Conservation (phyloP, 2,329 filamentous ascomycete genomes). For the Thermoascus crustaceus region DNA sequence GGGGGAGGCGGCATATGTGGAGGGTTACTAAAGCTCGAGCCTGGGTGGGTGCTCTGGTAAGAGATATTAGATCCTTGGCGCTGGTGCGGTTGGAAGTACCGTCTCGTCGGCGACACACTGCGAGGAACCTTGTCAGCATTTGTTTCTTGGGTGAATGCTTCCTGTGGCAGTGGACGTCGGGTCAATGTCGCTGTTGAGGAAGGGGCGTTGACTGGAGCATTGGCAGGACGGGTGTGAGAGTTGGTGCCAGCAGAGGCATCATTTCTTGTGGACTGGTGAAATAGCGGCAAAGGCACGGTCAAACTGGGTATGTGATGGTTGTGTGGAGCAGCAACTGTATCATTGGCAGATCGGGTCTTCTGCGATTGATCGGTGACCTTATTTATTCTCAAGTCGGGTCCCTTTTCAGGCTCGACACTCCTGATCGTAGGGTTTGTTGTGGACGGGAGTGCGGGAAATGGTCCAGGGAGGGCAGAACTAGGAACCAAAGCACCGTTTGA, state of each 20-base stretch:
- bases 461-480: not conserved
- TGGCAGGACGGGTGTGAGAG: too few species aligned
- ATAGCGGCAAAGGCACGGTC: not conserved
- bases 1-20: slow-evolving; percentile 36
- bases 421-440: too few species aligned
- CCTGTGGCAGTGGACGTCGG: not conserved
- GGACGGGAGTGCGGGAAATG: not conserved
- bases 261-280: too few species aligned
- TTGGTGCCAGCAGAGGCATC: too few species aligned
- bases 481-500: not conserved
- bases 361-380: too few species aligned
- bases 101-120: slow-evolving; percentile 12
- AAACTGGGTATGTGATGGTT: not conserved
- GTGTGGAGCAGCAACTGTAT: too few species aligned
- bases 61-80: slow-evolving; percentile 23
- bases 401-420: too few species aligned
- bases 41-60: slow-evolving; percentile 28
- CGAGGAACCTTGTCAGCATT: slow-evolving; percentile 14
- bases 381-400: too few species aligned
- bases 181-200: too few species aligned
- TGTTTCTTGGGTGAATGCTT: slow-evolving; percentile 9
- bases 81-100: slow-evolving; percentile 24
- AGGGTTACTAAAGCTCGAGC: slow-evolving; percentile 34
- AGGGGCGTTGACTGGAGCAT: too few species aligned
- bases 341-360: too few species aligned